phyloP scores from a whole-genome alignment of 148 eudicot species.

The Dianthus caryophyllus region DNA sequence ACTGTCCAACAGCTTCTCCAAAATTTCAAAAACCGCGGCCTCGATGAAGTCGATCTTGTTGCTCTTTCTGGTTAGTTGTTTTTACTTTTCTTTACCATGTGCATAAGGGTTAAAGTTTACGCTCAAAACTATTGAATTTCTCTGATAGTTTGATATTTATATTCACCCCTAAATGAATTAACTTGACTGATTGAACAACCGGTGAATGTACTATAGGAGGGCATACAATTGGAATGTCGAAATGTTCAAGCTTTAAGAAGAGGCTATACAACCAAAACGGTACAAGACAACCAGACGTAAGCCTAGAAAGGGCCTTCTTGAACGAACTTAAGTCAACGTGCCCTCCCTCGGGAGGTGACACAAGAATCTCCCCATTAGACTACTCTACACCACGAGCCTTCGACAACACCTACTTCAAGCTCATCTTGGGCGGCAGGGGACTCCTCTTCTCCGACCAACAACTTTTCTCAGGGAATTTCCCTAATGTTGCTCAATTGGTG shows the following conservation, averaged over 20 bases:
- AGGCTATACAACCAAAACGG: constrained; percentile 81
- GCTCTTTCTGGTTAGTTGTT: constrained; percentile 68
- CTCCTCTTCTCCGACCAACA: constrained; percentile 71
- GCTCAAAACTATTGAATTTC: not conserved
- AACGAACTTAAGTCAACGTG: constrained; percentile 58
- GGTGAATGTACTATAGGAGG: constrained; percentile 40
- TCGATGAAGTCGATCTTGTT: constrained; percentile 69
- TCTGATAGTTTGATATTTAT: not conserved
- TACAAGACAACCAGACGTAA: constrained; percentile 55
- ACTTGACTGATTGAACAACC: not conserved
- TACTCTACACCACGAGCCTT: constrained; percentile 57
- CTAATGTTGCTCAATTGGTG: constrained; percentile 44
- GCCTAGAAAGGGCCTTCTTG: constrained; percentile 57
- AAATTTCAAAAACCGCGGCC: constrained; percentile 67
- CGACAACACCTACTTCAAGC: constrained; percentile 83
- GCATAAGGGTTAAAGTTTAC: too few species aligned
- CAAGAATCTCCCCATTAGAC: constrained; percentile 64
- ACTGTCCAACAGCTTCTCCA: constrained; percentile 51
- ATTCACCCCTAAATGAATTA: not conserved
- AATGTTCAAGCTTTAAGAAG: constrained; percentile 68
- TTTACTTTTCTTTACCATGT: too few species aligned
- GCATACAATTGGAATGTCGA: constrained; percentile 85
- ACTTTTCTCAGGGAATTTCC: constrained; percentile 60
- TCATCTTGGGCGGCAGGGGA: constrained; percentile 64
- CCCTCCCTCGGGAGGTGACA: constrained; percentile 67